Conservation (phyloP, 192 early-diverging fungal species). For the Backusella liffmaniae region DNA sequence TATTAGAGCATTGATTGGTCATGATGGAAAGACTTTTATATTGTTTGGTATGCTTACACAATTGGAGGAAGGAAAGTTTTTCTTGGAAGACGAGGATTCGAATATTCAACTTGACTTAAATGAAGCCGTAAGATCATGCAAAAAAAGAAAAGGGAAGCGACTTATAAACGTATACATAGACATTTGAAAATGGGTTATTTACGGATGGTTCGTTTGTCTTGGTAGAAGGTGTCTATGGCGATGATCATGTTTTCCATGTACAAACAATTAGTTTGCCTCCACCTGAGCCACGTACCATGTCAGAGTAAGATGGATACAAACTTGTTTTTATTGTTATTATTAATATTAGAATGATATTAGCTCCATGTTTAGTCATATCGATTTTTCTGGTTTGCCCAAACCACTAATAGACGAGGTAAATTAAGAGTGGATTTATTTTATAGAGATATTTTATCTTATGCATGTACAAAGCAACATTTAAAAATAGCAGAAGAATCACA, state of each 20-base stretch:
- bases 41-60: conserved; percentile 89
- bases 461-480: conserved; percentile 19
- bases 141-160: not conserved
- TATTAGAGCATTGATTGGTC: conserved; percentile 79
- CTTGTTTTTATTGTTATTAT: not conserved
- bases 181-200: conserved; percentile 67
- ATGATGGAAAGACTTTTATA: conserved; percentile 62
- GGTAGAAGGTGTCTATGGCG: conserved; percentile 72
- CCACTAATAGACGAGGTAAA: conserved; percentile 51
- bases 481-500: conserved; percentile 38
- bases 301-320: conserved; percentile 33
- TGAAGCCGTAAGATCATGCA: conserved; percentile 39
- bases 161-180: conserved; percentile 9
- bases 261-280: conserved; percentile 76
- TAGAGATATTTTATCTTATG: not conserved
- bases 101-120: conserved; percentile 74
- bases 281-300: conserved; percentile 54
- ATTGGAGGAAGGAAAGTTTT: conserved; percentile 75
- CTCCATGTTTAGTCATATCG: conserved; percentile 48
- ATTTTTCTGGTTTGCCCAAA: conserved; percentile 56
- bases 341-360: conserved; percentile 20
- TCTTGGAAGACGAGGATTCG: conserved; percentile 82
- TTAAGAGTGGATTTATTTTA: not conserved
- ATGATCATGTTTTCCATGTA: conserved; percentile 68
- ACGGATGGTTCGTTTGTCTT: conserved; percentile 88